These are phyloP conservation scores for Cyclanthera cordifolia DNA, from an alignment of 306 rosid species.

Conservation along the genomic window DNA sequence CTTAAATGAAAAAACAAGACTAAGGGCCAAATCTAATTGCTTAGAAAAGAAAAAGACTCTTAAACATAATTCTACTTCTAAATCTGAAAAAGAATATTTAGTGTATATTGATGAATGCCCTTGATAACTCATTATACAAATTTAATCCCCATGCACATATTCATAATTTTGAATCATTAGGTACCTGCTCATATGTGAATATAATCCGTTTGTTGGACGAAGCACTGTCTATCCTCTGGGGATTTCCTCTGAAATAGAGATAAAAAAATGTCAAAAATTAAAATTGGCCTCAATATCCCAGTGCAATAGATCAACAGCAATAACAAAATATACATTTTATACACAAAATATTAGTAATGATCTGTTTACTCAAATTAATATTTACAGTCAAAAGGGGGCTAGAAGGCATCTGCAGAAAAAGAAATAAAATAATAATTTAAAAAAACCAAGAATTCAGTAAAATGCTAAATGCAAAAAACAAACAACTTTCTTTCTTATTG, in stretches of 20 bases:
- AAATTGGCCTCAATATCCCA: slow-evolving; percentile 2
- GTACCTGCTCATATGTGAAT: slow-evolving; percentile 90
- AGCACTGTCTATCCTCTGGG: slow-evolving; percentile 82
- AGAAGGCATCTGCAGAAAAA: neutral
- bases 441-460: neutral
- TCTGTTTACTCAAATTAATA: neutral
- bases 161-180: neutral
- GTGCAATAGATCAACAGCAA: slow-evolving; percentile 5
- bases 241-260: slow-evolving; percentile 66
- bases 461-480: neutral
- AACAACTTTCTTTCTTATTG: neutral
- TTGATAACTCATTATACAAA: neutral
- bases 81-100: neutral
- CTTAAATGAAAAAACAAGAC: neutral
- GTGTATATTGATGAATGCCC: neutral
- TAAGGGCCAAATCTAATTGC: neutral
- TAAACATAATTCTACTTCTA: neutral
- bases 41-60: slow-evolving; percentile 3
- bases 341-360: neutral
- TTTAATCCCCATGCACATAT: neutral
- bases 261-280: slow-evolving; percentile 8
- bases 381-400: neutral
- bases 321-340: neutral
- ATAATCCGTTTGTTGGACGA: slow-evolving; percentile 81
- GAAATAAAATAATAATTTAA: neutral